These are phyloP conservation scores for Anacardium occidentale DNA, from an alignment of 345 rosid species.

Conservation along the genomic window DNA sequence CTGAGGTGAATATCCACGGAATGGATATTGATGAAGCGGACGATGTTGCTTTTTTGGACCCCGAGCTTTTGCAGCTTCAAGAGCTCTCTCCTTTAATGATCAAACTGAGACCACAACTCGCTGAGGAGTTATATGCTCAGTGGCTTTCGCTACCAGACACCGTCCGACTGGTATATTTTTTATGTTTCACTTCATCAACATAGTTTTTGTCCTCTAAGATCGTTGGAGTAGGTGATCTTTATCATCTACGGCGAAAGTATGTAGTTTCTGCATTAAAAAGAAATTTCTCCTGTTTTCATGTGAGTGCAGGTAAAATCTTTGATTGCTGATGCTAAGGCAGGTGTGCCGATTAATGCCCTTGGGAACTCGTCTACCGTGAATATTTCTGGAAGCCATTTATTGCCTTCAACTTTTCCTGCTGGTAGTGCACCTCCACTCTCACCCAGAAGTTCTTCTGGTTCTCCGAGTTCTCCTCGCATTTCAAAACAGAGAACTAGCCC, in stretches of 20 bases:
- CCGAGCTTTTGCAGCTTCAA: slow-evolving; percentile 71
- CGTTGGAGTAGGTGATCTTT: not conserved
- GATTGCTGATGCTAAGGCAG: slow-evolving; percentile 71
- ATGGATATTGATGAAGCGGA: slow-evolving; percentile 40
- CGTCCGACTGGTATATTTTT: slow-evolving; percentile 46
- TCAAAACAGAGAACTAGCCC: slow-evolving; percentile 63
- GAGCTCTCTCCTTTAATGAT: slow-evolving; percentile 59
- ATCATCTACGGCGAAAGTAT: not conserved
- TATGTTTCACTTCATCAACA: not conserved
- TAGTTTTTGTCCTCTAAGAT: too few relatives aligned
- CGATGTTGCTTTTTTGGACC: slow-evolving; percentile 46
- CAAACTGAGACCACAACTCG: slow-evolving; percentile 48
- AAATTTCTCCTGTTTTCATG: slow-evolving; percentile 3
- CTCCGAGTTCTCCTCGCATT: slow-evolving; percentile 78
- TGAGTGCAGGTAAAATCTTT: slow-evolving; percentile 62
- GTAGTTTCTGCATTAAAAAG: not conserved
- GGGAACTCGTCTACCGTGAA: slow-evolving; percentile 42
- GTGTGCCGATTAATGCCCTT: slow-evolving; percentile 45
- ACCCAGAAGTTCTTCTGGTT: slow-evolving; percentile 71
- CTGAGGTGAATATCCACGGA: not conserved
- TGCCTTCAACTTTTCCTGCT: slow-evolving; percentile 79
- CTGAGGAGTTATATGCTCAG: slow-evolving; percentile 63
- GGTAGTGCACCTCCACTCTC: slow-evolving; percentile 90
- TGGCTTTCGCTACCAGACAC: slow-evolving; percentile 90
- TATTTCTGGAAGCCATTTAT: slow-evolving; percentile 50